Conservation (phyloP, 345 rosid genomes). For the Trapa incisa region DNA sequence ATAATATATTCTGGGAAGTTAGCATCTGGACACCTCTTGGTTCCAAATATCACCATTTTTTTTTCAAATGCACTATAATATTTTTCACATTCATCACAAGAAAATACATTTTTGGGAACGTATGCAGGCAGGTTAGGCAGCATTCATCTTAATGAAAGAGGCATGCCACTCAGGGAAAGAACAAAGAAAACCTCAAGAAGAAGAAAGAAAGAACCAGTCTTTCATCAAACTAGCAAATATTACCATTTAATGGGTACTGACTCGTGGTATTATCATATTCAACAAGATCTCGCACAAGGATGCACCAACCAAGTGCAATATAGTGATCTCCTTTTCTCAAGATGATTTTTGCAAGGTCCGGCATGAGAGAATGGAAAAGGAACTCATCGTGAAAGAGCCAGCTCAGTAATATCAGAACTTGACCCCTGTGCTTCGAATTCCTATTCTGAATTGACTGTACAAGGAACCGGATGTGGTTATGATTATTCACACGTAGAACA, state of each 20-base stretch:
- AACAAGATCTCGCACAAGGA: slow-evolving; percentile 47
- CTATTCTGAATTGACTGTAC: slow-evolving; percentile 48
- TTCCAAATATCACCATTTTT: neutral
- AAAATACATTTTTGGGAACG: neutral
- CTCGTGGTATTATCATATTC: slow-evolving; percentile 38
- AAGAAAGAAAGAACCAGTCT: neutral
- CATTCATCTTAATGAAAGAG: neutral
- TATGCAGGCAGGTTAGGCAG: neutral
- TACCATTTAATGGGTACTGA: slow-evolving; percentile 44
- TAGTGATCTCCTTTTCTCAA: slow-evolving; percentile 52
- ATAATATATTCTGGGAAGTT: neutral
- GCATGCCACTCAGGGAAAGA: neutral
- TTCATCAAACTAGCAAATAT: neutral
- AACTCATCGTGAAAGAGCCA: slow-evolving; percentile 69
- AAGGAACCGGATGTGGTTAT: neutral
- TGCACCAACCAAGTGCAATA: slow-evolving; percentile 74
- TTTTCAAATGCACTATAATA: neutral
- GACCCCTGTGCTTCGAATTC: slow-evolving; percentile 34
- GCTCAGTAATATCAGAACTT: slow-evolving; percentile 42
- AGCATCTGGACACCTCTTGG: neutral
- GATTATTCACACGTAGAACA: neutral
- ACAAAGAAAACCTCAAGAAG: neutral
- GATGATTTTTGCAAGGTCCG: slow-evolving; percentile 32
- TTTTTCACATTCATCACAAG: neutral
- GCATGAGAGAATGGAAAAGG: slow-evolving; percentile 39